These are phyloP conservation scores for Botrytis byssoidea DNA, from an alignment of 2,329 filamentous ascomycete genomes.

Conservation along the genomic window DNA sequence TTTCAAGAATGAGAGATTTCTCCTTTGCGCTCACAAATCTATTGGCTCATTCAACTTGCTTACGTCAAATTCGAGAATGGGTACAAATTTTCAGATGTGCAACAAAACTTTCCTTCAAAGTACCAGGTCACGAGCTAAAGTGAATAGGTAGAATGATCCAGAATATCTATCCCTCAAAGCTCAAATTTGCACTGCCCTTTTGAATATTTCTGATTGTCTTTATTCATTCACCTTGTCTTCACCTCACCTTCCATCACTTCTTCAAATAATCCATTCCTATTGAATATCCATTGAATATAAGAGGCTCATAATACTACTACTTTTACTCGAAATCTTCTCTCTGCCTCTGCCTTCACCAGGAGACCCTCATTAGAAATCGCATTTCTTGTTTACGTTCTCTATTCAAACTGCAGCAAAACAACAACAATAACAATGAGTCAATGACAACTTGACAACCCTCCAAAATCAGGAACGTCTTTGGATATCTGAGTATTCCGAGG, in stretches of 20 bases:
- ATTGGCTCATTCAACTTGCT: background rate
- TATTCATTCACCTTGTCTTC: background rate
- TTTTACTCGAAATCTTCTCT: background rate
- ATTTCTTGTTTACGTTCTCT: background rate
- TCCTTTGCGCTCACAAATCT: background rate
- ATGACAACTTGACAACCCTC: background rate
- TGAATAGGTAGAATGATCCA: background rate
- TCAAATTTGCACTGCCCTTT: background rate
- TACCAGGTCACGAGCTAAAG: background rate
- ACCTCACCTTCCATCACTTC: background rate
- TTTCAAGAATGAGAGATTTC: background rate
- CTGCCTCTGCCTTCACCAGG: background rate
- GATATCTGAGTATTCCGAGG: accelerated
- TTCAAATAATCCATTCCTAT: background rate
- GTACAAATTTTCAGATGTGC: background rate
- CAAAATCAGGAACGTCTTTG: background rate
- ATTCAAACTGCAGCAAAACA: background rate
- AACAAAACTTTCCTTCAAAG: background rate
- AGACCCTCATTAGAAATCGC: background rate
- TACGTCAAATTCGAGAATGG: slow-evolving; percentile 9
- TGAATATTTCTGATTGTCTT: background rate
- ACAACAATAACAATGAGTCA: no score
- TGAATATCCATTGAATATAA: background rate
- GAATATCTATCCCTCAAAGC: background rate
- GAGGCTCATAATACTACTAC: background rate